Conservation (phyloP, 768 basidiomycete genomes). For the Suillus occidentalis region DNA sequence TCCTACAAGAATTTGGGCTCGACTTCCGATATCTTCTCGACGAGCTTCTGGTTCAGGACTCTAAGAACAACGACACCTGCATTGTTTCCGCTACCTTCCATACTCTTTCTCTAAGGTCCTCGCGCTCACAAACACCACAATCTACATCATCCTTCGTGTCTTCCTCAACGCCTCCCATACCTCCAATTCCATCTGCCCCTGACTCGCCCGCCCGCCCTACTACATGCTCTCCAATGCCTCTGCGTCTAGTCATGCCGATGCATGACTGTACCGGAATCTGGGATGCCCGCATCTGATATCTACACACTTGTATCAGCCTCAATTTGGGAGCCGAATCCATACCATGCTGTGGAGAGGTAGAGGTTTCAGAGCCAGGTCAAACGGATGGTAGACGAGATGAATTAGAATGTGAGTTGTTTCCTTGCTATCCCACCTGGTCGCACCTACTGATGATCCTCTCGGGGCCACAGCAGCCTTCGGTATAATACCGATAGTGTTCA, state of each 20-base stretch:
- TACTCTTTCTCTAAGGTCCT: conserved; percentile 23
- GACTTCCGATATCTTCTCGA: conserved; percentile 93
- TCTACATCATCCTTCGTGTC: conserved; percentile 9
- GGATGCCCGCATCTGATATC: too few relatives aligned
- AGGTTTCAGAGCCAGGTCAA: too few relatives aligned
- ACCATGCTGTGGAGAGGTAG: too few relatives aligned
- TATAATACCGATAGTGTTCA: too few relatives aligned
- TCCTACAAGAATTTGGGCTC: conserved; percentile 89
- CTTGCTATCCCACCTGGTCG: too few relatives aligned
- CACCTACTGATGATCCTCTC: too few relatives aligned
- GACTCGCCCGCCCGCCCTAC: conserved; percentile 30
- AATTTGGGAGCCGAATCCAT: too few relatives aligned
- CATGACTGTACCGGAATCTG: too few relatives aligned
- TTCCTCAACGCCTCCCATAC: conserved; percentile 5
- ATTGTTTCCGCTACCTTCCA: conserved; percentile 23
- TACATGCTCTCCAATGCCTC: conserved; percentile 24
- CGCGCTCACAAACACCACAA: conserved; percentile 20
- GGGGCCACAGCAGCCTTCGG: too few relatives aligned
- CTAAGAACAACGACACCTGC: conserved; percentile 40
- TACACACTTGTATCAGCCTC: too few relatives aligned
- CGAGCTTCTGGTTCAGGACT: conserved; percentile 55
- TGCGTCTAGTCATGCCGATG: conserved; percentile 14
- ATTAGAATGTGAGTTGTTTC: too few relatives aligned
- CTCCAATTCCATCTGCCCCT: conserved; percentile 19
- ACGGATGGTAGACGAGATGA: too few relatives aligned